A percentile compares a stretch with the other conserved stretches of the same genome.
These are phyloP conservation scores for Marasmius tenuissimus DNA, from an alignment of 1,284 basidiomycete species.

Conservation along the genomic window DNA sequence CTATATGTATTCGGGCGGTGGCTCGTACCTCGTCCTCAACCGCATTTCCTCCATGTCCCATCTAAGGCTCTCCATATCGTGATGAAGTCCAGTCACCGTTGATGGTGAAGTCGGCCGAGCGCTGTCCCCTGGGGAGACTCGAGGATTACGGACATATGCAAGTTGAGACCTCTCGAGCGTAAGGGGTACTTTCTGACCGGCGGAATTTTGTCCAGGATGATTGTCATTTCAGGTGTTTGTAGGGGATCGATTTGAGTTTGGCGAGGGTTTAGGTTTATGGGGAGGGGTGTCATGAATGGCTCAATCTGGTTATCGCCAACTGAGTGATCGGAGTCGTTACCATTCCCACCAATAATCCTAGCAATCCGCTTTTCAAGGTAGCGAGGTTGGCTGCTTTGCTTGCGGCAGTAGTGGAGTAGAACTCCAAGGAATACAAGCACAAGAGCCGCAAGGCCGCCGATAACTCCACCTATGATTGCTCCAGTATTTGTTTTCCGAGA, in stretches of 20 bases:
- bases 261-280: too few species aligned
- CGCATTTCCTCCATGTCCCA: neutral
- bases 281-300: too few species aligned
- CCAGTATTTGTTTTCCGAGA: conserved; percentile 2
- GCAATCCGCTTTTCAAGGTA: neutral
- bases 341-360: neutral
- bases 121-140: neutral
- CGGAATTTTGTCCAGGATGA: too few species aligned
- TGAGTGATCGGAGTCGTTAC: too few species aligned
- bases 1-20: neutral
- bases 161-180: too few species aligned
- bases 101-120: neutral
- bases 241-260: too few species aligned
- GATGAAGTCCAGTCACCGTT: neutral
- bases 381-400: neutral
- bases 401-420: conserved; percentile 2
- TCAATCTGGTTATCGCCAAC: too few species aligned
- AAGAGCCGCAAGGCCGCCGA: conserved; percentile 1
- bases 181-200: neutral
- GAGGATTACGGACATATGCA: too few species aligned
- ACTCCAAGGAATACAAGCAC: neutral
- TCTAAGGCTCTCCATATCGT: neutral
- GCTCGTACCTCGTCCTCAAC: neutral
- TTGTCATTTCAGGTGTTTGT: too few species aligned
- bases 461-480: conserved; percentile 7